Percentiles rank a stretch among this genome's conserved stretches.
These are phyloP conservation scores for Lactarius akahatsu DNA, from an alignment of 768 basidiomycete genomes.

Conservation along the genomic window DNA sequence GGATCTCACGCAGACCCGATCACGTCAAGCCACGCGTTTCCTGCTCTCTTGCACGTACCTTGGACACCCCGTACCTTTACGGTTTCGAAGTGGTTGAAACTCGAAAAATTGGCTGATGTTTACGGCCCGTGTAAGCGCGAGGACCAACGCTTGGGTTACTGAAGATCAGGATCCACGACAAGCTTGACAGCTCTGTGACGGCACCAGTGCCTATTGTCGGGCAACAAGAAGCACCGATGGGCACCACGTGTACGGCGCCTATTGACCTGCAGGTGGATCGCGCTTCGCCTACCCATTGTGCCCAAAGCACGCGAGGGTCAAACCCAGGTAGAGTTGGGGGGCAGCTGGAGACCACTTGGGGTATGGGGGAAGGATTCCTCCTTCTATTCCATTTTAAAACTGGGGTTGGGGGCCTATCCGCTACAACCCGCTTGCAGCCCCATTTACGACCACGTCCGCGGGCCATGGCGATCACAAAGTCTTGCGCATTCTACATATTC, in stretches of 20 bases:
- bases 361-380: neutral
- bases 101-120: neutral
- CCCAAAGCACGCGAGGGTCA: neutral
- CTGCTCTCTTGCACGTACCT: neutral
- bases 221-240: neutral
- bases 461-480: neutral
- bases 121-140: conserved; percentile 2
- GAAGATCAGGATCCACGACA: neutral
- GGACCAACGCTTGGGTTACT: neutral
- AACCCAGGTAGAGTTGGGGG: neutral
- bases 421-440: neutral
- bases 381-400: neutral
- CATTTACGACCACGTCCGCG: neutral
- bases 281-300: neutral
- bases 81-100: neutral
- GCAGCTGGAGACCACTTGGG: neutral
- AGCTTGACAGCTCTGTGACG: neutral
- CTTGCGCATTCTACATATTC: neutral
- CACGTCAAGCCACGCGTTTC: neutral
- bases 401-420: neutral
- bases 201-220: neutral
- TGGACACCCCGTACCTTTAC: neutral
- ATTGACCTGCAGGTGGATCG: neutral
- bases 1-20: neutral
- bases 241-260: neutral